Evolutionary conservation across 495 filamentous ascomycete genomes (phyloP).

Genomic region (Stereocaulon alpinum): DNA sequence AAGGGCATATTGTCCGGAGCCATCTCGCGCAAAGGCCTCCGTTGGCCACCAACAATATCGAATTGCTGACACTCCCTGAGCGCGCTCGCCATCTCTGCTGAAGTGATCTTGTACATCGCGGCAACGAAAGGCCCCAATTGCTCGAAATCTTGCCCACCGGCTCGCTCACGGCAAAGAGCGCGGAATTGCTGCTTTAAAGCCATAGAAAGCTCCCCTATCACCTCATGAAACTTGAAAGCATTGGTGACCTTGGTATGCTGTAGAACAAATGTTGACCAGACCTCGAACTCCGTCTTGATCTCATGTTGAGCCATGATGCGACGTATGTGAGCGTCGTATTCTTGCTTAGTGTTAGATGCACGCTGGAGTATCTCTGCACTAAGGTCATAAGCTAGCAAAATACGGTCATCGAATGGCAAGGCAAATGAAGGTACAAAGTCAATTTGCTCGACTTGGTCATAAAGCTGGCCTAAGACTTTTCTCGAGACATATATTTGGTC

Average conservation of each 20-base stretch:
- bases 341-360: conserved; percentile 55
- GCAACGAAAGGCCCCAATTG: conserved; percentile 60
- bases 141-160: conserved; percentile 48
- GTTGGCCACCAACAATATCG: conserved; percentile 29
- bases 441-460: conserved; percentile 56
- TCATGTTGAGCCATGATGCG: conserved; percentile 80
- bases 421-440: conserved; percentile 63
- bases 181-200: conserved; percentile 57
- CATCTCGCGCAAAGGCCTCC: conserved; percentile 28
- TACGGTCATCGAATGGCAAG: conserved; percentile 63
- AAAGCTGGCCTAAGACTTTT: conserved; percentile 73
- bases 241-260: conserved; percentile 51
- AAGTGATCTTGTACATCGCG: conserved; percentile 80
- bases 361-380: conserved; percentile 42
- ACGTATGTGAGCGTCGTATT: conserved; percentile 68
- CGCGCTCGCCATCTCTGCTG: conserved; percentile 51
- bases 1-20: conserved; percentile 52
- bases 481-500: conserved; percentile 53
- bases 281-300: conserved; percentile 82
- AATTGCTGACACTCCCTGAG: conserved; percentile 35
- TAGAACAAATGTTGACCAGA: conserved; percentile 77
- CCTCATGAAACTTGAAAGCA: conserved; percentile 82
- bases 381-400: conserved; percentile 54
- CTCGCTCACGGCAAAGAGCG: conserved; percentile 49
- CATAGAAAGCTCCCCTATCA: conserved; percentile 54